phyloP scores from a whole-genome alignment of 2,329 filamentous ascomycete species.

The Helminthosporium solani region DNA sequence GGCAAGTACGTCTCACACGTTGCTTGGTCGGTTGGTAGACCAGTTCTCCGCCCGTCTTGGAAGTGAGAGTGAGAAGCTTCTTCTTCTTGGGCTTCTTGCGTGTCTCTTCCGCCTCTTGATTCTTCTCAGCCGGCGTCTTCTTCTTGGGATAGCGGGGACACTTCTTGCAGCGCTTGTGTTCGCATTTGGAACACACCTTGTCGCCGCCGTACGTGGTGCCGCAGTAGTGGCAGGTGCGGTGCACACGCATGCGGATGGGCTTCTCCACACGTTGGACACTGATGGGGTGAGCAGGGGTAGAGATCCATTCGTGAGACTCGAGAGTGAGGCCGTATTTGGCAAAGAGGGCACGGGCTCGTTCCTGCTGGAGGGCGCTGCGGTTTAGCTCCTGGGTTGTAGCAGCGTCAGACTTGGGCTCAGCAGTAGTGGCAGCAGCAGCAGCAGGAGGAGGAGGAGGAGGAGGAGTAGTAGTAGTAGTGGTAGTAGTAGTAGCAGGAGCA shows the following conservation, averaged over 20 bases:
- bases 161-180: constrained; percentile 77
- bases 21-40: constrained; percentile 71
- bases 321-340: constrained; percentile 46
- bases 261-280: constrained; percentile 64
- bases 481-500: constrained; percentile 8
- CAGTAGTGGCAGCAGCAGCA: constrained; percentile 11
- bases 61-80: constrained; percentile 62
- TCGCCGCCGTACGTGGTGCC: constrained; percentile 69
- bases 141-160: constrained; percentile 74
- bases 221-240: constrained; percentile 80
- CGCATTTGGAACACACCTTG: constrained; percentile 73
- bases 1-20: constrained; percentile 73
- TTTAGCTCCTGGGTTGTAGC: constrained; percentile 21
- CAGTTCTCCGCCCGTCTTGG: constrained; percentile 66
- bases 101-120: constrained; percentile 21
- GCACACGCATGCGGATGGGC: constrained; percentile 74
- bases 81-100: constrained; percentile 47
- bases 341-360: constrained; percentile 44
- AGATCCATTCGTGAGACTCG: constrained; percentile 42
- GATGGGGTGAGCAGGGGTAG: constrained; percentile 24
- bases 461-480: constrained; percentile 12
- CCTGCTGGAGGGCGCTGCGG: constrained; percentile 40
- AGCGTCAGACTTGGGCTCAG: constrained; percentile 8
- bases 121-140: constrained; percentile 49
- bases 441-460: constrained; percentile 10